Conservation (phyloP, 345 rosid genomes). For the Gossypium herbaceum region DNA sequence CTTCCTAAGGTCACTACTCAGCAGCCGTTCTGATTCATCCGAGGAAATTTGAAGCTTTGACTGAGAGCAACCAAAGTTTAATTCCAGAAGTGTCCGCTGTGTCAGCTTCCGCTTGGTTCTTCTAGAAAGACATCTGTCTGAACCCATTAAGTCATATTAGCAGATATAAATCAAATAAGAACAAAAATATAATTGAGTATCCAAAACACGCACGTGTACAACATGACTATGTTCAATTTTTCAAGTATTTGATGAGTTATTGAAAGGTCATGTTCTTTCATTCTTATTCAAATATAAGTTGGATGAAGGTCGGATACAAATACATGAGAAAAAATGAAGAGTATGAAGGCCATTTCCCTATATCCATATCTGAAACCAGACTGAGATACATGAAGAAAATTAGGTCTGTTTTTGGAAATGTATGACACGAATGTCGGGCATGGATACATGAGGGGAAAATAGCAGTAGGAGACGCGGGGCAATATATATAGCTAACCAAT, state of each 20-base stretch:
- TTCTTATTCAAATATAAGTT: background rate
- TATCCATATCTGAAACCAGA: background rate
- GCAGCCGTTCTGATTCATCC: conserved; percentile 19
- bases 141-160: conserved; percentile 21
- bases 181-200: background rate
- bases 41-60: conserved; percentile 24
- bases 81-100: conserved; percentile 74
- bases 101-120: conserved; percentile 68
- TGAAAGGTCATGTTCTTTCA: background rate
- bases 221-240: background rate
- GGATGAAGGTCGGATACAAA: background rate
- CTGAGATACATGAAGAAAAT: too few relatives aligned
- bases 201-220: background rate
- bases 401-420: too few relatives aligned
- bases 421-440: background rate
- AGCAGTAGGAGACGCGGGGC: background rate
- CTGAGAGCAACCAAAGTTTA: conserved; percentile 40
- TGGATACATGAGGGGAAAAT: background rate
- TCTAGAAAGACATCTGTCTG: conserved; percentile 49
- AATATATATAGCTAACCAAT: background rate
- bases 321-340: too few relatives aligned
- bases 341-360: background rate
- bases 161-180: background rate
- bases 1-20: conserved; percentile 5
- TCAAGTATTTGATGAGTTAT: background rate